Conservation (phyloP, 139 green algal species). For the Pedinophyceae sp. region DNA sequence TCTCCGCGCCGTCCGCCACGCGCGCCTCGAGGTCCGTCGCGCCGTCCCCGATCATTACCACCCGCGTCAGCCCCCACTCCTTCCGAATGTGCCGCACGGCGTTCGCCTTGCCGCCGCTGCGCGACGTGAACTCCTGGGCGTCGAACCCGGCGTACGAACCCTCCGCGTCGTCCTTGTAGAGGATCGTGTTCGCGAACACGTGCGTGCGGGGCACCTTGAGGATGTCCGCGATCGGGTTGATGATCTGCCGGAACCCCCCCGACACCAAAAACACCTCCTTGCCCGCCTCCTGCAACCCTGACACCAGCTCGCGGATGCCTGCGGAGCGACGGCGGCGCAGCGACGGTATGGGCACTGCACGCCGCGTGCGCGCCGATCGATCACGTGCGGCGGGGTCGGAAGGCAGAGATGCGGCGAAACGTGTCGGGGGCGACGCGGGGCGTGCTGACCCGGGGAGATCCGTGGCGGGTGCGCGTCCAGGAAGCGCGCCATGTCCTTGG, state of each 20-base stretch:
- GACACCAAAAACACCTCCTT: conserved; percentile 85
- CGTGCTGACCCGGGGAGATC: conserved; percentile 35
- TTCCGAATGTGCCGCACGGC: conserved; percentile 71
- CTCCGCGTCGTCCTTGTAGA: conserved; percentile 65
- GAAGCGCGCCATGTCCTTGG: conserved; percentile 43
- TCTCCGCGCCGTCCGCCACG: conserved; percentile 53
- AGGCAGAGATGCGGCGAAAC: neutral
- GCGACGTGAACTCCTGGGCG: conserved; percentile 68
- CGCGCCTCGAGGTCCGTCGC: conserved; percentile 88
- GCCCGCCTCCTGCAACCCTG: conserved; percentile 29
- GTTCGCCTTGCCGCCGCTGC: conserved; percentile 74
- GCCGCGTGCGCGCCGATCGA: too few relatives aligned
- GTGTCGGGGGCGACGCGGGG: neutral
- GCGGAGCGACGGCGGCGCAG: neutral
- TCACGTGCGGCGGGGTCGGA: neutral
- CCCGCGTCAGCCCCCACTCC: conserved; percentile 30
- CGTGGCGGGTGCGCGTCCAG: conserved; percentile 46
- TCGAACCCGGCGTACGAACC: conserved; percentile 88
- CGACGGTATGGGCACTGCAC: neutral
- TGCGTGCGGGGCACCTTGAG: conserved; percentile 60
- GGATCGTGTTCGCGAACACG: conserved; percentile 89
- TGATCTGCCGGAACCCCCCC: conserved; percentile 85
- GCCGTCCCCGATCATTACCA: conserved; percentile 94
- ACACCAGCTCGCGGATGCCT: conserved; percentile 81
- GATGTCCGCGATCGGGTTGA: conserved; percentile 75